A percentile compares a stretch with the other conserved stretches of the same genome.
Evolutionary conservation across 2,329 filamentous ascomycete genomes (phyloP).

Genomic region (Penicillium sp.): DNA sequence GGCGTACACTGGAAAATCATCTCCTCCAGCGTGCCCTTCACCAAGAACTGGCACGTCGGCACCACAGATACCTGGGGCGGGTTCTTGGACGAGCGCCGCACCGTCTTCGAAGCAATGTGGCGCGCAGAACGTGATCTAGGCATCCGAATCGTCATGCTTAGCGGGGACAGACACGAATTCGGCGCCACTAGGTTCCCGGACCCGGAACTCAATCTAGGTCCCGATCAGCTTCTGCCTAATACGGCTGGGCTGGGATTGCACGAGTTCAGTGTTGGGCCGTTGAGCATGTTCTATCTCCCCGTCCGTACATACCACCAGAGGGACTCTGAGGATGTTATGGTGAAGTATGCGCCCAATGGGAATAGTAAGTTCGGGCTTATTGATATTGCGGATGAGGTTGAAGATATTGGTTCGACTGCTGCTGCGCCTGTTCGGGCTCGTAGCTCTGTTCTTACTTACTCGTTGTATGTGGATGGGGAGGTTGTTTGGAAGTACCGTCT

Average conservation of each 20-base stretch:
- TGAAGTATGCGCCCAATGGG: conserved; percentile 79
- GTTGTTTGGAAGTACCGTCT: conserved; percentile 66
- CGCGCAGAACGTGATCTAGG: conserved; percentile 68
- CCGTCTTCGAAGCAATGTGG: conserved; percentile 89
- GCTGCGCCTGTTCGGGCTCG: conserved; percentile 15
- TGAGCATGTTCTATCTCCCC: conserved; percentile 93
- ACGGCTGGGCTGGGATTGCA: conserved; percentile 54
- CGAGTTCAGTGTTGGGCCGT: conserved; percentile 86
- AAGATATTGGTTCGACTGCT: conserved; percentile 25
- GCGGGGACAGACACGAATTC: conserved; percentile 95
- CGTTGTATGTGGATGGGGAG: conserved; percentile 75
- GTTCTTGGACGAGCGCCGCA: conserved; percentile 74
- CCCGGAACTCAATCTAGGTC: conserved; percentile 23
- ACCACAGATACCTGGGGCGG: conserved; percentile 91
- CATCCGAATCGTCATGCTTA: conserved; percentile 76
- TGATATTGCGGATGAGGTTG: conserved; percentile 67
- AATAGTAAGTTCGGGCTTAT: conserved; percentile 86
- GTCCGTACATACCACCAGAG: conserved; percentile 77
- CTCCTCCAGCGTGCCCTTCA: conserved; percentile 87
- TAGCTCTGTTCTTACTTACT: conserved; percentile 70
- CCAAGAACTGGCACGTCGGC: conserved; percentile 94
- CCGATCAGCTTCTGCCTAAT: conserved; percentile 19
- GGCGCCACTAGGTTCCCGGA: conserved; percentile 75
- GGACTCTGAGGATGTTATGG: conserved; percentile 75
- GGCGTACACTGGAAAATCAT: conserved; percentile 93